These are phyloP conservation scores for Botrytis deweyae DNA, from an alignment of 2,329 filamentous ascomycete species.

Conservation along the genomic window DNA sequence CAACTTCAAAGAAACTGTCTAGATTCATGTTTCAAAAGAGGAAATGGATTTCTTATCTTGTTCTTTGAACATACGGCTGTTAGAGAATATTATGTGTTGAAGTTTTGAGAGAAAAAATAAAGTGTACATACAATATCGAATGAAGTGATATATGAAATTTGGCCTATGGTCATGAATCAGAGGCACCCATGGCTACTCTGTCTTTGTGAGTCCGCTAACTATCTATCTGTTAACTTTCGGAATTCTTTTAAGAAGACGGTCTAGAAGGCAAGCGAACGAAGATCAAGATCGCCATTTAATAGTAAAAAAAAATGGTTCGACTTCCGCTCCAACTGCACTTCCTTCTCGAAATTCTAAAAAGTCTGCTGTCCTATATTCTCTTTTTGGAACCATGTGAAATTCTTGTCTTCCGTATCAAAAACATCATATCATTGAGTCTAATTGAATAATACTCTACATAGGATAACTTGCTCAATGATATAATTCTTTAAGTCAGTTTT, in stretches of 20 bases:
- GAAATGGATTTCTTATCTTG: neutral
- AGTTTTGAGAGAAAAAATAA: neutral
- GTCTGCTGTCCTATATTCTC: neutral
- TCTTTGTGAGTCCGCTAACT: neutral
- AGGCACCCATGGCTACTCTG: neutral
- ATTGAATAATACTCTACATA: too few relatives aligned
- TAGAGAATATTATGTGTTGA: fast-evolving
- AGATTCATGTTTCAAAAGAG: neutral
- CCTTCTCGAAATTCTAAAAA: neutral
- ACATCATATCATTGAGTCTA: neutral
- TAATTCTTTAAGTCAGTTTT: too few relatives aligned
- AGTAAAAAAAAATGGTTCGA: neutral
- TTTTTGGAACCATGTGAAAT: fast-evolving
- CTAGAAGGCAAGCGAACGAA: neutral
- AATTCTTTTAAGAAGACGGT: fast-evolving
- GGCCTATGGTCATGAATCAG: neutral
- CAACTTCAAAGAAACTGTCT: neutral
- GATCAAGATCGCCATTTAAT: neutral
- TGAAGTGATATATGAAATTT: neutral
- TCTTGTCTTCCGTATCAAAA: neutral
- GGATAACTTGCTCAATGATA: neutral
- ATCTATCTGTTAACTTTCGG: neutral
- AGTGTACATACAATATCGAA: neutral
- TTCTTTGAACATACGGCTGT: fast-evolving
- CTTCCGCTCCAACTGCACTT: neutral